These are phyloP conservation scores for Blastocystis sp. DNA, from an alignment of 352 stramenopile species.

Conservation along the genomic window DNA sequence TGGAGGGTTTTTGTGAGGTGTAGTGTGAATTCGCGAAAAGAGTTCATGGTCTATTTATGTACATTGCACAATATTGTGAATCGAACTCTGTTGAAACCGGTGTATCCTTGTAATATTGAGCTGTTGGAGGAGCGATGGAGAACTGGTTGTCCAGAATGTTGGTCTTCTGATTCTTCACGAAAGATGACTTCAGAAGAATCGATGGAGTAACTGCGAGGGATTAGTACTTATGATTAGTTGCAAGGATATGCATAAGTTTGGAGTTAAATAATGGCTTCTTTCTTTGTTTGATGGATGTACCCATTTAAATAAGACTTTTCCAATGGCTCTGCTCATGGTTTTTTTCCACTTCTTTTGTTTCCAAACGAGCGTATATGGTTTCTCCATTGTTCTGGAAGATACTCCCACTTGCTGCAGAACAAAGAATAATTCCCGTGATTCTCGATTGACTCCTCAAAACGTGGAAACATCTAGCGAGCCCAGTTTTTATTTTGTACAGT, in stretches of 20 bases:
- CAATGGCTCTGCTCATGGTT: too few relatives aligned
- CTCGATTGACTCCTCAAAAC: background rate
- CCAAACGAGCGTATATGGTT: too few relatives aligned
- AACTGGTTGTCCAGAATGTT: conserved; percentile 78
- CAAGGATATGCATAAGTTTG: conserved; percentile 62
- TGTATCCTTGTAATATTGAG: conserved; percentile 80
- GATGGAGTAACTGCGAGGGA: background rate
- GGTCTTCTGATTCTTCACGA: conserved; percentile 70
- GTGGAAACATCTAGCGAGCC: background rate
- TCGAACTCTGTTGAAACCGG: conserved; percentile 80
- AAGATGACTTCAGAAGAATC: conserved; percentile 22
- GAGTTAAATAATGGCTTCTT: background rate
- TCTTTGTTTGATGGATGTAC: background rate
- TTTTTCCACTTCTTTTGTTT: too few relatives aligned
- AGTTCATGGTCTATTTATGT: conserved; percentile 82
- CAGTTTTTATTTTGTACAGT: conserved; percentile 13
- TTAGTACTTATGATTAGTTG: background rate
- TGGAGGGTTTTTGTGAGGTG: conserved; percentile 77
- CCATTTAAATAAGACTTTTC: too few relatives aligned
- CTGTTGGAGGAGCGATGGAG: conserved; percentile 81
- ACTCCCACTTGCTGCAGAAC: background rate
- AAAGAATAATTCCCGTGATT: background rate
- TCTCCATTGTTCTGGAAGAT: background rate
- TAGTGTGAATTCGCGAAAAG: conserved; percentile 81
- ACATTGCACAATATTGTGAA: conserved; percentile 85